Evolutionary conservation across 225 moss, liverwort and hornwort genomes (phyloP).

Genomic region (Lunularia cruciata): DNA sequence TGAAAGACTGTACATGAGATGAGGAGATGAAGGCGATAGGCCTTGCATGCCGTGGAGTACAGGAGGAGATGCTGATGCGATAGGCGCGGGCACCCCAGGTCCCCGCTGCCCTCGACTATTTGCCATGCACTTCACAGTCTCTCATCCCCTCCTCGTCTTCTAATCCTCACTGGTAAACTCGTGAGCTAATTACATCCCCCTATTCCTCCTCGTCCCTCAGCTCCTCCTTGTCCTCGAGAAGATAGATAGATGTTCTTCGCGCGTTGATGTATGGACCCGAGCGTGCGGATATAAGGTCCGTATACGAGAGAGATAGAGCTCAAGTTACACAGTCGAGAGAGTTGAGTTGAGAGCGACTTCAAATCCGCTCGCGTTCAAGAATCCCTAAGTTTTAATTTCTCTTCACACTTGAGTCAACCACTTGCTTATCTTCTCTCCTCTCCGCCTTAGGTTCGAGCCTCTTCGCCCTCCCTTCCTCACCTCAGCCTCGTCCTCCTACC

Average conservation of each 20-base stretch:
- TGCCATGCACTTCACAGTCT: constrained; percentile 53
- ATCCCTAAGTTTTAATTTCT: constrained; percentile 13
- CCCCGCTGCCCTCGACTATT: constrained; percentile 68
- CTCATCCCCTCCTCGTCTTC: constrained; percentile 41
- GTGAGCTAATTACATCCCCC: constrained; percentile 19
- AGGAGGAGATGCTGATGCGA: constrained; percentile 45
- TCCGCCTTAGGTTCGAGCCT: background rate
- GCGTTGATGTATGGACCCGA: too few relatives aligned
- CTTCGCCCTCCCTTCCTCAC: background rate
- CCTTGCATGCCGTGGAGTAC: constrained; percentile 53
- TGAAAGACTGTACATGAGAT: constrained; percentile 43
- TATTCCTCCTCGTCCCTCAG: constrained; percentile 40
- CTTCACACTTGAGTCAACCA: background rate
- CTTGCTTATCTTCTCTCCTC: too few relatives aligned
- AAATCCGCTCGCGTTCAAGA: too few relatives aligned
- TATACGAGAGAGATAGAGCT: too few relatives aligned
- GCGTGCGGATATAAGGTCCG: too few relatives aligned
- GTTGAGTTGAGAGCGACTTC: too few relatives aligned
- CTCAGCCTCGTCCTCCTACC: background rate
- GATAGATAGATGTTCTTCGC: too few relatives aligned
- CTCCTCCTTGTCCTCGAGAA: constrained; percentile 53
- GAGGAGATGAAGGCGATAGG: constrained; percentile 47
- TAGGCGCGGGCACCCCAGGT: constrained; percentile 68
- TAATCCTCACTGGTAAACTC: background rate
- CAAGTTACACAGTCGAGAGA: too few relatives aligned